phyloP scores from a whole-genome alignment of 2,329 filamentous ascomycete genomes.

The Setomelanomma holmii region DNA sequence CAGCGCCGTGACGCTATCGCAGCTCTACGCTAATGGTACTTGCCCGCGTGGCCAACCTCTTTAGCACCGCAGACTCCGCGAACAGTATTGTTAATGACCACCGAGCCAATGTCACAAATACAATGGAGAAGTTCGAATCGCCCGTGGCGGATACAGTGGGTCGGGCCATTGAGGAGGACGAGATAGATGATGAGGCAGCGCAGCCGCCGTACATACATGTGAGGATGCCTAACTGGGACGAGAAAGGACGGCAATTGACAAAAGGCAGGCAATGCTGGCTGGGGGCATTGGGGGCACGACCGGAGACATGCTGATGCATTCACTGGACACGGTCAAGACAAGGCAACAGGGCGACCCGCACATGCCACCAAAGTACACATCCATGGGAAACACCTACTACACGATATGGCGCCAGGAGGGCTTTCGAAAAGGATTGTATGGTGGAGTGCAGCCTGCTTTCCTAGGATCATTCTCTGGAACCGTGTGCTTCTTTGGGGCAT shows the following conservation, averaged over 20 bases:
- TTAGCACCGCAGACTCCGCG: conserved; percentile 46
- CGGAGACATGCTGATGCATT: conserved; percentile 98
- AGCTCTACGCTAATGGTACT: conserved; percentile 55
- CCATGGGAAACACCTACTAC: conserved; percentile 86
- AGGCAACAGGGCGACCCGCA: conserved; percentile 96
- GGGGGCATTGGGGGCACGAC: conserved; percentile 91
- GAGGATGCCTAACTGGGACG: conserved; percentile 23
- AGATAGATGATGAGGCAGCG: conserved; percentile 51
- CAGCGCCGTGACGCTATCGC: conserved; percentile 21
- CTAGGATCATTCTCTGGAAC: conserved; percentile 93
- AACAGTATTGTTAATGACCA: conserved; percentile 50
- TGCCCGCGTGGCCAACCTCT: conserved; percentile 58
- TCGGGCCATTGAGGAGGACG: conserved; percentile 26
- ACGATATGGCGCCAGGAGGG: conserved; percentile 95
- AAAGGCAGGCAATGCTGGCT: conserved; percentile 83
- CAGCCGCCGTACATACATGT: conserved; percentile 59
- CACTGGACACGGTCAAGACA: conserved; percentile 97
- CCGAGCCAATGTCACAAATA: conserved; percentile 25
- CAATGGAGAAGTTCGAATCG: conserved; percentile 32
- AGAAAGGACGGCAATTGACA: conserved; percentile 31
- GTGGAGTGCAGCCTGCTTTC: conserved; percentile 90
- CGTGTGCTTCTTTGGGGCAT: conserved; percentile 92
- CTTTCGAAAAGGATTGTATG: conserved; percentile 82
- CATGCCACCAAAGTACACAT: conserved; percentile 90
- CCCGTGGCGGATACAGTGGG: conserved; percentile 27